Evolutionary conservation across 768 basidiomycete genomes (phyloP), one percentile per base, ranked within the genome.

Genomic region (Paxillus rubicundulus): DNA sequence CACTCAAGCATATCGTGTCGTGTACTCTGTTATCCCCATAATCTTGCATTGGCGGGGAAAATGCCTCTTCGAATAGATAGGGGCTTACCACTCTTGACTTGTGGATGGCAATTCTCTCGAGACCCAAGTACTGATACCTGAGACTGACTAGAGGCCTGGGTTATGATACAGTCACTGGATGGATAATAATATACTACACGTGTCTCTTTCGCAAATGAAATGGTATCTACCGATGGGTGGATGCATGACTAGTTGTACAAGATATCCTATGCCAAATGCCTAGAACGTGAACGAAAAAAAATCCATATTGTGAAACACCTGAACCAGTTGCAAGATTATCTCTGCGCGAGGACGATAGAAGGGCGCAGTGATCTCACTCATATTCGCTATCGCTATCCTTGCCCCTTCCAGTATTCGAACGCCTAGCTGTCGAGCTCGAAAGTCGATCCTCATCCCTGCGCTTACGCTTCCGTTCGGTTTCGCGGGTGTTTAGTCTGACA

Each of bases 401-500:
- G 54, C 51, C 42, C 16, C 38, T n/a, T 18, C 46, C 52, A 5
- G 33, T 39, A 43, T 47, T 49, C 8, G 38, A 14, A 18, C 49
- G 52, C 37, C 58, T 27, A 24, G 50, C 18, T 16, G 45, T 36
- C 8, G 57, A 54, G 44, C 51, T 43, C 9, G 40, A 33, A n/a
- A 53, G 48, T 9, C 37, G 55, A 1, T 52, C 51, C 8, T 53
- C 54, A 3, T 55, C 59, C 45, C 67, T 72, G 50, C 68, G 68
- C 38, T 70, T 71, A 3, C 69, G 70, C 40, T 72, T 70, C 9
- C 69, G 70, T 51, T 70, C 69, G 4, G 69, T 69, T 41, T 70
- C 69, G 46, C 69, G 69, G n/a, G 68, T 72, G 50, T 70, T 70
- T 21, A 70, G 61, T n/a, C 69, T 63, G 2, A 70, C 69, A 8